Evolutionary conservation across 148 eudicot genomes (phyloP).

Genomic region (Camellia japonica): DNA sequence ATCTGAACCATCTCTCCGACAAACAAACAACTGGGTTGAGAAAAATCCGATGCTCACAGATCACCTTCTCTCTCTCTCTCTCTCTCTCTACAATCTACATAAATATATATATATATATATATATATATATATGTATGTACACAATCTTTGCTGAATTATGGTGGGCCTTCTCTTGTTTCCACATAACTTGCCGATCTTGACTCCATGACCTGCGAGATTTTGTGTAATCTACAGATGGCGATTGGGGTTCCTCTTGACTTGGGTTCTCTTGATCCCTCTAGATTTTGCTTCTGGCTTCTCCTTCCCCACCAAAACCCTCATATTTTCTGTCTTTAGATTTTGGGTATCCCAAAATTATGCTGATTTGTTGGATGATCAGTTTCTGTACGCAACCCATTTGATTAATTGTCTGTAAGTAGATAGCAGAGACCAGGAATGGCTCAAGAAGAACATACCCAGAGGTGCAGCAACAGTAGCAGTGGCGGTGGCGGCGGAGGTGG

Average conservation of each 20-base stretch:
- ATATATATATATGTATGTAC: slow-evolving; percentile 8
- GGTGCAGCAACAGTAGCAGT: slow-evolving; percentile 28
- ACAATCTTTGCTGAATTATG: slow-evolving; percentile 37
- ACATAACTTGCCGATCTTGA: slow-evolving; percentile 27
- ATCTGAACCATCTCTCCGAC: slow-evolving; percentile 33
- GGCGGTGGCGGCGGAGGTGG: slow-evolving; percentile 15
- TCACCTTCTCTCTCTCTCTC: background rate
- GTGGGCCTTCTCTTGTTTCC: slow-evolving; percentile 25
- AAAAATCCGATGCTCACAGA: slow-evolving; percentile 32
- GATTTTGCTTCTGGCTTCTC: background rate
- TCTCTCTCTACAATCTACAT: background rate
- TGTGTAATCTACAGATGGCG: slow-evolving; percentile 18
- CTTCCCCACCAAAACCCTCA: background rate
- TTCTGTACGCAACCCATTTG: slow-evolving; percentile 3
- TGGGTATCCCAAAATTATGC: slow-evolving; percentile 16
- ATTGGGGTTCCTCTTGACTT: slow-evolving; percentile 19
- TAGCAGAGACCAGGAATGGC: slow-evolving; percentile 37
- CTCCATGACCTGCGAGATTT: slow-evolving; percentile 30
- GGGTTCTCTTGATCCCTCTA: slow-evolving; percentile 11
- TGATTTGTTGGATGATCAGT: slow-evolving; percentile 10
- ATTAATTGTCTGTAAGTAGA: slow-evolving; percentile 14
- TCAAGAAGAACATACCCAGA: slow-evolving; percentile 43
- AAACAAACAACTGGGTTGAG: slow-evolving; percentile 25
- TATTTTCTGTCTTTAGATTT: slow-evolving; percentile 11
- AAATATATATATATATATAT: too few relatives aligned